A percentile compares a stretch with the other conserved stretches of the same genome.
Evolutionary conservation across 192 early-diverging fungal species (phyloP).

Genomic region (Coemansia sp.): DNA sequence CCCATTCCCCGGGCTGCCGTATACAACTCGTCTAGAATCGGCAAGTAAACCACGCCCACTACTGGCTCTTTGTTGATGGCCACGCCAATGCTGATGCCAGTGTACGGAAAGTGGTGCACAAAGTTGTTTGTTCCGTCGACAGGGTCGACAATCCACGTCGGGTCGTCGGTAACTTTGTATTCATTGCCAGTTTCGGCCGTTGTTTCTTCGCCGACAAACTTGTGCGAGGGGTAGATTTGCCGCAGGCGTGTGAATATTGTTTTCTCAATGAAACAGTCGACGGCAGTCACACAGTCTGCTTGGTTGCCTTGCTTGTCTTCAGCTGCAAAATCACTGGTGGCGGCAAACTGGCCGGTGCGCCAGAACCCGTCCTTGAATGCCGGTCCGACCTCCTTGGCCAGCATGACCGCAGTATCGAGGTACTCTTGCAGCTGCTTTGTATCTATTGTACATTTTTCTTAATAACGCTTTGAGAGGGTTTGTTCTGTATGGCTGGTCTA

Average conservation of each 20-base stretch:
- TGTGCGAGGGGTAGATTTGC: slow-evolving; percentile 63
- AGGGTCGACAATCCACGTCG: slow-evolving; percentile 92
- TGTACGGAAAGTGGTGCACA: slow-evolving; percentile 74
- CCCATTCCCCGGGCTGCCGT: slow-evolving; percentile 36
- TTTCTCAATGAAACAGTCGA: slow-evolving; percentile 79
- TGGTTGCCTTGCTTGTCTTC: slow-evolving; percentile 39
- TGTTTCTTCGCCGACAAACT: slow-evolving; percentile 90
- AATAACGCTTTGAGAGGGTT: neutral
- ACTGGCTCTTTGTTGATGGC: slow-evolving; percentile 69
- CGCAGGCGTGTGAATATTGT: slow-evolving; percentile 65
- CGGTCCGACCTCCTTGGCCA: slow-evolving; percentile 45
- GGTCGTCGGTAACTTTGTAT: slow-evolving; percentile 63
- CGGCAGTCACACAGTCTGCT: slow-evolving; percentile 69
- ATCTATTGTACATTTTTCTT: slow-evolving; percentile 7
- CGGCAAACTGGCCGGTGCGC: slow-evolving; percentile 43
- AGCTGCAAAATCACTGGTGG: slow-evolving; percentile 26
- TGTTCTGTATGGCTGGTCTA: no score
- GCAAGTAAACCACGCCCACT: slow-evolving; percentile 90
- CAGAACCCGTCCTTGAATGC: slow-evolving; percentile 53
- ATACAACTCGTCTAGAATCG: slow-evolving; percentile 81
- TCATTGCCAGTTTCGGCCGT: slow-evolving; percentile 58
- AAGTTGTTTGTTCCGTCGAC: slow-evolving; percentile 81
- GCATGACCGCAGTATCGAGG: slow-evolving; percentile 18
- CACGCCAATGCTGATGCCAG: slow-evolving; percentile 84
- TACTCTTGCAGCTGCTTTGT: slow-evolving; percentile 33